Conservation (phyloP, 495 filamentous ascomycete species). For the Bacidia gigantensis region DNA sequence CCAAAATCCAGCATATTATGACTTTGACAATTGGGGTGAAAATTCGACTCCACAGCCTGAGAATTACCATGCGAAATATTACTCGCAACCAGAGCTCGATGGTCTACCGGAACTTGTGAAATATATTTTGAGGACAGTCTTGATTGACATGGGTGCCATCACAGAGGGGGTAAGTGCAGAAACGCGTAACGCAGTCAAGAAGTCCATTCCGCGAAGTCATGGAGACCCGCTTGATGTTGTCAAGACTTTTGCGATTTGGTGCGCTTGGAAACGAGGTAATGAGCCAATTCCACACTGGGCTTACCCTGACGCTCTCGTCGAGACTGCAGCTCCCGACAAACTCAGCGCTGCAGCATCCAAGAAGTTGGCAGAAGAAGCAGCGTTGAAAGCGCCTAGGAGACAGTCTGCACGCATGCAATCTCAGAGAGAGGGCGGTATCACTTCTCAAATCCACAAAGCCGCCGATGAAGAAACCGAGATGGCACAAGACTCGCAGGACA, state of each 20-base stretch:
- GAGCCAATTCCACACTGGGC: slow-evolving; percentile 57
- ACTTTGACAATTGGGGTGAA: slow-evolving; percentile 41
- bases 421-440: slow-evolving; percentile 8
- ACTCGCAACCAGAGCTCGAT: slow-evolving; percentile 55
- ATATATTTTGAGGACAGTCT: slow-evolving; percentile 54
- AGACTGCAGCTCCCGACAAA: slow-evolving; percentile 16
- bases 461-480: background rate
- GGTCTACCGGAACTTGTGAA: slow-evolving; percentile 48
- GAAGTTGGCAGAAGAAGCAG: slow-evolving; percentile 20
- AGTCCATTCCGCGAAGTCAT: slow-evolving; percentile 49
- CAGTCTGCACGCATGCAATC: slow-evolving; percentile 19
- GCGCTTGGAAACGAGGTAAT: slow-evolving; percentile 60
- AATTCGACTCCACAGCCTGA: slow-evolving; percentile 30
- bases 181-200: slow-evolving; percentile 42
- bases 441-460: background rate
- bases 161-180: slow-evolving; percentile 46
- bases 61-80: slow-evolving; percentile 48
- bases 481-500: background rate
- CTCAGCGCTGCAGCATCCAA: slow-evolving; percentile 20
- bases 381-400: slow-evolving; percentile 17
- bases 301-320: slow-evolving; percentile 27
- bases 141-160: slow-evolving; percentile 50
- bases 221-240: slow-evolving; percentile 49
- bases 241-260: slow-evolving; percentile 55
- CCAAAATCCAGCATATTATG: slow-evolving; percentile 40